phyloP scores from a whole-genome alignment of 148 eudicot species.

The Pouteria glomerata region DNA sequence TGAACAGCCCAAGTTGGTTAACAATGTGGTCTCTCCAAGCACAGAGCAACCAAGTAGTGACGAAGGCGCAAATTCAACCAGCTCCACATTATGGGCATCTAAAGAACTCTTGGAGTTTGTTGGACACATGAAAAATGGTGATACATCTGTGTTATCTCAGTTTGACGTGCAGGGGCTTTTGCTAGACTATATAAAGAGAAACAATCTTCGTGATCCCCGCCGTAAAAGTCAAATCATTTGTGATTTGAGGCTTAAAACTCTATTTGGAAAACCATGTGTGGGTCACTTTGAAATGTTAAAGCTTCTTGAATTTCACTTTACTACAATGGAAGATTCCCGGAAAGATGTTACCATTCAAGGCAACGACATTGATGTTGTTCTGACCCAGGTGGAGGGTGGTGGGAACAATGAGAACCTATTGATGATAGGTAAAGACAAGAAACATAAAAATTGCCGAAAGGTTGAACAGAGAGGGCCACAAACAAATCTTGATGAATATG shows the following conservation, averaged over 20 bases:
- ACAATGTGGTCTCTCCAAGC: constrained; percentile 19
- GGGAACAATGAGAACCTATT: constrained; percentile 30
- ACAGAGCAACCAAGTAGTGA: constrained; percentile 22
- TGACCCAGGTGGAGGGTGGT: constrained; percentile 37
- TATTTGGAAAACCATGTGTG: constrained; percentile 73
- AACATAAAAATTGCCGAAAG: constrained; percentile 51
- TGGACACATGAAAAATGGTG: constrained; percentile 80
- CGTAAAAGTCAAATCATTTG: constrained; percentile 77
- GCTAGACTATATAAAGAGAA: constrained; percentile 72
- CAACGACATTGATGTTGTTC: constrained; percentile 38
- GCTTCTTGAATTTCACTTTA: constrained; percentile 67
- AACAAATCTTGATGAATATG: constrained; percentile 64
- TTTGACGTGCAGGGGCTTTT: constrained; percentile 83
- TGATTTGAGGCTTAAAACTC: constrained; percentile 63
- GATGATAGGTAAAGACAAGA: constrained; percentile 41
- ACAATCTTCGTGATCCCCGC: constrained; percentile 84
- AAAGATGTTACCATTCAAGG: constrained; percentile 40
- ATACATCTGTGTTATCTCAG: constrained; percentile 58
- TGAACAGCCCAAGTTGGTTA: constrained; percentile 27
- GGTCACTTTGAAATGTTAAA: constrained; percentile 93
- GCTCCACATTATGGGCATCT: constrained; percentile 66
- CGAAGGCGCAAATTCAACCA: constrained; percentile 12
- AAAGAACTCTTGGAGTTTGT: constrained; percentile 85
- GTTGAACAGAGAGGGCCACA: constrained; percentile 44
- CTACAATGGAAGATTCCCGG: constrained; percentile 54